Evolutionary conservation across 345 rosid genomes (phyloP).

Genomic region (Citrus medica): DNA sequence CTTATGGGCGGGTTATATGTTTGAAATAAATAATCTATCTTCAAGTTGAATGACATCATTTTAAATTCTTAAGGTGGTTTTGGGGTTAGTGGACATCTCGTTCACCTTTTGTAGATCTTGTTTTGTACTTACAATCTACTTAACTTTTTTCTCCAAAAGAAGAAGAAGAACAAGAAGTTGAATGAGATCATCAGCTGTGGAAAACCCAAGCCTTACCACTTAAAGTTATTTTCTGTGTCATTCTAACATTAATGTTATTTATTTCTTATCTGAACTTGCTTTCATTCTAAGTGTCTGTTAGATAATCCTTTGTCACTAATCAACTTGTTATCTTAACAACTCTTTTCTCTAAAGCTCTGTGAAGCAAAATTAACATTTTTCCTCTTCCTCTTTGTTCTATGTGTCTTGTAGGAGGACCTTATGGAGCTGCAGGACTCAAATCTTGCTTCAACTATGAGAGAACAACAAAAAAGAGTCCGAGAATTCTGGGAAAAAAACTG

Average conservation of each 20-base stretch:
- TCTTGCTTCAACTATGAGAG: slow-evolving; percentile 75
- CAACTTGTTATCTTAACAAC: not conserved
- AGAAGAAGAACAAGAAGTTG: no score
- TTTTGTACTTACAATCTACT: no score
- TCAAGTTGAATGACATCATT: not conserved
- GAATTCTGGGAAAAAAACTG: slow-evolving; percentile 92
- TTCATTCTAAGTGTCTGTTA: not conserved
- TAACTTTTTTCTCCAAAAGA: no score
- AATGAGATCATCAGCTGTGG: not conserved
- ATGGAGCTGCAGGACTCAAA: slow-evolving; percentile 77
- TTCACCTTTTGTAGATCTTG: no score
- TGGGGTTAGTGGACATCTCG: no score
- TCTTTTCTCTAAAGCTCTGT: not conserved
- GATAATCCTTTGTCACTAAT: not conserved
- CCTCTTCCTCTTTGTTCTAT: slow-evolving; percentile 11
- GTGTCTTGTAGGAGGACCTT: slow-evolving; percentile 60
- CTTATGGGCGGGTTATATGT: not conserved
- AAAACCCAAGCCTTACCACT: not conserved
- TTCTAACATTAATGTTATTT: not conserved
- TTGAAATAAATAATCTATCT: not conserved
- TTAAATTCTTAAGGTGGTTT: no score
- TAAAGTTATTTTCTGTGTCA: no score
- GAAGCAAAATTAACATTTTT: not conserved
- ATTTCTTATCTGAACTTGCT: not conserved
- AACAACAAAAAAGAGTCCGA: slow-evolving; percentile 60